These are phyloP conservation scores for Candida parachauliodes DNA, from an alignment of 805 yeast species.

Conservation along the genomic window DNA sequence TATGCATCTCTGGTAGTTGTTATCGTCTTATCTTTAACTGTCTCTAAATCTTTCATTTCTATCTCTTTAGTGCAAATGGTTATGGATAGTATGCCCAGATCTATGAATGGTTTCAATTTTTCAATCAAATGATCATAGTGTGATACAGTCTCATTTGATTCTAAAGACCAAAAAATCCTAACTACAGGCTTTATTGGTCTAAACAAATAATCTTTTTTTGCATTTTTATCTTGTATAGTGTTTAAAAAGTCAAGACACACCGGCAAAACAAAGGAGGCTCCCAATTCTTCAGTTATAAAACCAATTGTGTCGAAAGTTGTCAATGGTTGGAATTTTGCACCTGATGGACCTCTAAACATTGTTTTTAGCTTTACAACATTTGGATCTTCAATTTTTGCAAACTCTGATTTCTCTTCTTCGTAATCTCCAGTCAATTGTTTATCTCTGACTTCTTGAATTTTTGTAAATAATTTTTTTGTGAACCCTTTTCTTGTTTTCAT, in stretches of 20 bases:
- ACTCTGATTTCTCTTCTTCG: slow-evolving; percentile 1
- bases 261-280: slow-evolving; percentile 45
- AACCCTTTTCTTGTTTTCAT: slow-evolving; percentile 42
- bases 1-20: neutral
- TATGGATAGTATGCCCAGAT: slow-evolving; percentile 19
- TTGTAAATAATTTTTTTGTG: slow-evolving; percentile 32
- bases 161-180: slow-evolving; percentile 32
- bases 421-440: slow-evolving; percentile 13
- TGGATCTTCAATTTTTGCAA: slow-evolving; percentile 4
- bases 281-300: slow-evolving; percentile 43
- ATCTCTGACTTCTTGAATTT: slow-evolving; percentile 18
- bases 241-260: slow-evolving; percentile 39
- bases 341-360: slow-evolving; percentile 44
- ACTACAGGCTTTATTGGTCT: slow-evolving; percentile 27
- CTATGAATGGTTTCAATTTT: slow-evolving; percentile 22
- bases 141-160: slow-evolving; percentile 17
- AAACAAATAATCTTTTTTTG: slow-evolving; percentile 25
- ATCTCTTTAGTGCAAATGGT: slow-evolving; percentile 24
- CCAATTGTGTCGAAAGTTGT: slow-evolving; percentile 37
- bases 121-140: slow-evolving; percentile 38
- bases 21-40: slow-evolving; percentile 2
- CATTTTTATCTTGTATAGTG: slow-evolving; percentile 22
- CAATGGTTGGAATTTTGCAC: slow-evolving; percentile 40
- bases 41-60: slow-evolving; percentile 5
- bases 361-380: slow-evolving; percentile 27